Percentiles rank a stretch among this genome's conserved stretches.
phyloP scores from a whole-genome alignment of 345 rosid genomes.

The Lepidium sativum region DNA sequence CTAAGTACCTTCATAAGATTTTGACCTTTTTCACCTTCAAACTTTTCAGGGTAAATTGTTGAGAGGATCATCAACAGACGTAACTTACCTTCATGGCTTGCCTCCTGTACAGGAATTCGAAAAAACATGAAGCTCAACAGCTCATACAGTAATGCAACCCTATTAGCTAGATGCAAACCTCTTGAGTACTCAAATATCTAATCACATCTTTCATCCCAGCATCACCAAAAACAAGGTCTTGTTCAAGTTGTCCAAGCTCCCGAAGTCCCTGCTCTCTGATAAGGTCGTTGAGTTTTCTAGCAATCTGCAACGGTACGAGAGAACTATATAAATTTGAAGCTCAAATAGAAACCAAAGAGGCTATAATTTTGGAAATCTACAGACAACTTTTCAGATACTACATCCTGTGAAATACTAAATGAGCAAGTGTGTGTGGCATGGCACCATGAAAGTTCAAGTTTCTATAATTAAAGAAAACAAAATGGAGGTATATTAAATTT shows the following conservation, averaged over 20 bases:
- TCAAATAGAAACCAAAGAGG: background rate
- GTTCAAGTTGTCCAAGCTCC: constrained; percentile 95
- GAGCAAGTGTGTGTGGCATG: background rate
- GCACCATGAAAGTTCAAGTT: too few relatives aligned
- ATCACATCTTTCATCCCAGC: constrained; percentile 94
- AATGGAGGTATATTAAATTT: too few relatives aligned
- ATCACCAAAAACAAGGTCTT: constrained; percentile 98
- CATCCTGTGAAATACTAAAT: background rate
- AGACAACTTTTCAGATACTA: background rate
- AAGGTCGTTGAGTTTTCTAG: constrained; percentile 74
- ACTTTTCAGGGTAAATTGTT: constrained; percentile 88
- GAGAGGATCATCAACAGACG: constrained; percentile 94
- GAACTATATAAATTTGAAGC: constrained; percentile 7
- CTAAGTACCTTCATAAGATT: constrained; percentile 80
- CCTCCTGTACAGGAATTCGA: constrained; percentile 51
- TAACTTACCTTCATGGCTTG: constrained; percentile 86
- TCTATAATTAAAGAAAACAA: too few relatives aligned
- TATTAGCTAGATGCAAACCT: constrained; percentile 39
- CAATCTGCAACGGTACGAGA: constrained; percentile 60
- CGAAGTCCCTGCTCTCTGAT: constrained; percentile 80
- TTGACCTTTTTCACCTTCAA: constrained; percentile 86
- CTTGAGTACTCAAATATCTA: constrained; percentile 67
- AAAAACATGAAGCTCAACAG: background rate
- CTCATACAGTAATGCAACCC: background rate
- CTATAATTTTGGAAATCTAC: background rate